A percentile compares a stretch with the other conserved stretches of the same genome.
Evolutionary conservation across 305 asterid genomes (phyloP).

Genomic region (Ajuga reptans): DNA sequence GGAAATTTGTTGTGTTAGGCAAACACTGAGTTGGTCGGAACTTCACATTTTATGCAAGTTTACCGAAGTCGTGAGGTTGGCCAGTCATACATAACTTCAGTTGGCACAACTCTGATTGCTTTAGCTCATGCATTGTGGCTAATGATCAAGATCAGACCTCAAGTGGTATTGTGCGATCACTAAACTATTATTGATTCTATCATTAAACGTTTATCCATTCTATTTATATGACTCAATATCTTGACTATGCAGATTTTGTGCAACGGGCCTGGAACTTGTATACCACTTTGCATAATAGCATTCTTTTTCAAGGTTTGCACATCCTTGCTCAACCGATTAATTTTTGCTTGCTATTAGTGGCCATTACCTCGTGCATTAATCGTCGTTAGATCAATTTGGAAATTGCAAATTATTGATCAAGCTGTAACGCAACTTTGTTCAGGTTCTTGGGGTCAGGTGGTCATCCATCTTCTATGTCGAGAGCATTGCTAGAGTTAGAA

Average conservation of each 20-base stretch:
- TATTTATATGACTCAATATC: background rate
- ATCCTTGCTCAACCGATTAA: background rate
- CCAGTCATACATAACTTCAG: conserved; percentile 73
- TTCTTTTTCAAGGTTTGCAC: conserved; percentile 57
- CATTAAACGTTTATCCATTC: background rate
- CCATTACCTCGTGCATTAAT: conserved; percentile 5
- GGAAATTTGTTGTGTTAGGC: conserved; percentile 41
- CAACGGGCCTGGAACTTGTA: conserved; percentile 94
- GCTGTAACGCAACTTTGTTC: conserved; percentile 20
- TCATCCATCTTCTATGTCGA: conserved; percentile 77
- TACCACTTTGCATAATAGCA: conserved; percentile 64
- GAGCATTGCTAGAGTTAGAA: conserved; percentile 89
- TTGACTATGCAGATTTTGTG: conserved; percentile 54
- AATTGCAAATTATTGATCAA: background rate
- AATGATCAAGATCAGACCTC: conserved; percentile 81
- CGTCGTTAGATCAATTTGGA: background rate
- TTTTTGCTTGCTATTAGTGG: background rate
- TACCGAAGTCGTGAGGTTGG: conserved; percentile 92
- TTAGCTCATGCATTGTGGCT: conserved; percentile 70
- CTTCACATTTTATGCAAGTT: conserved; percentile 59
- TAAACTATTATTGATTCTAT: background rate
- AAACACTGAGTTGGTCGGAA: conserved; percentile 31
- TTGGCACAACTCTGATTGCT: conserved; percentile 73
- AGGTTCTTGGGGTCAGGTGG: conserved; percentile 80
- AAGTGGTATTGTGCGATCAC: conserved; percentile 47